Evolutionary conservation across 352 stramenopile species (phyloP), one percentile per base, ranked within the genome.

Genomic region (Aphanomyces cochlioides): DNA sequence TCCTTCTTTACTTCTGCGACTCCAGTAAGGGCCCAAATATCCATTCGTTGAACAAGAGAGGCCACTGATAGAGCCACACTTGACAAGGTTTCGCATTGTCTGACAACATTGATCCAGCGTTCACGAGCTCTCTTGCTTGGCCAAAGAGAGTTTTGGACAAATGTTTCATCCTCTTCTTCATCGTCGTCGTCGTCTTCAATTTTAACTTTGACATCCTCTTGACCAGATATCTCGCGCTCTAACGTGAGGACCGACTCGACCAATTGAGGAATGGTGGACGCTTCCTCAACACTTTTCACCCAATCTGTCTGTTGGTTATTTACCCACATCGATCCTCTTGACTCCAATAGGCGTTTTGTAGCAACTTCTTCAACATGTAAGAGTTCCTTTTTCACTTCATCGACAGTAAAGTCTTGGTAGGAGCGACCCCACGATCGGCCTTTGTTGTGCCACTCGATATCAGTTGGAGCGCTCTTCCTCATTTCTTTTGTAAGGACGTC

Each of bases 161-260:
- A 60, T 19, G 69, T 68, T 37, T 92, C 87, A 15, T 85, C 74
- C 4, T 79, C 67, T 7, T 89, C 76, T 13, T 92, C 79, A 41
- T 95, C 87, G 17, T 93, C 87, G 1, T 93, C 85, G 19, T 93
- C 77, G n/a, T 80, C 75, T 48, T 93, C 83, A 17, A 89, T 79
- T 15, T 91, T 83, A 50, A 76, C 84, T 63, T 85, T 88, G n/a
- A 89, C 79, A 7, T 88, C 69, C 21, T 90, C 78, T 17, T 75
- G 74, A 5, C 73, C 72, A 72, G 83, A 90, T 3, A 90, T 66
- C 58, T 93, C 84, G 17, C 74, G 83, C 70, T 95, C 87, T 15
- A 95, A 57, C 0, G 69, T 72, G 3, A 95, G 73, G 12, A 95
- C 47, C 19, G 75, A 69, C 12, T 47, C 61, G 45, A 79, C 72